phyloP scores from a whole-genome alignment of 2,329 filamentous ascomycete genomes.

The Pseudogymnoascus sp. region DNA sequence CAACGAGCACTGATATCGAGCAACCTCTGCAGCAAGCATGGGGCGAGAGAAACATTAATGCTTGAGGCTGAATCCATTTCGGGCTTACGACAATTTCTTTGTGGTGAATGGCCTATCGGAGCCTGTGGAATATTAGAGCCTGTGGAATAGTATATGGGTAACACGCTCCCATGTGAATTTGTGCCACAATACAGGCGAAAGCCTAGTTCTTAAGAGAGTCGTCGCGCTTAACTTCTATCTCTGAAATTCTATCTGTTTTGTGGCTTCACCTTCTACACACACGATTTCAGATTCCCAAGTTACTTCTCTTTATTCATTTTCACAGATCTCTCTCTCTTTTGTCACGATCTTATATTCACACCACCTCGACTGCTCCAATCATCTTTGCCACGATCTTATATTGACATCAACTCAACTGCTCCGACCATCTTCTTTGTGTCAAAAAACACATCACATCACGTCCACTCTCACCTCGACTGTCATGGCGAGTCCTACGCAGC shows the following conservation, averaged over 20 bases:
- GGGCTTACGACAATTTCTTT: neutral
- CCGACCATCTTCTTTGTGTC: no score
- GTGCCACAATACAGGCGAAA: neutral
- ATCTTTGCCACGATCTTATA: no score
- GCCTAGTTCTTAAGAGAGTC: neutral
- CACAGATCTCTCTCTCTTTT: neutral
- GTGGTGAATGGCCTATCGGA: neutral
- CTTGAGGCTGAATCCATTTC: neutral
- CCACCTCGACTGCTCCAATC: no score
- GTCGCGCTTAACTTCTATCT: neutral
- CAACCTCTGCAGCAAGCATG: neutral
- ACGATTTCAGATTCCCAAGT: neutral
- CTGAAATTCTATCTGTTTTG: neutral
- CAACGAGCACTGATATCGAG: neutral
- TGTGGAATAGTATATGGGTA: neutral
- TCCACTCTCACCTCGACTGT: constrained; percentile 50
- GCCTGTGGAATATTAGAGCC: neutral
- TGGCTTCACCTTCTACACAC: neutral
- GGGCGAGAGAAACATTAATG: neutral
- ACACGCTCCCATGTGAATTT: neutral
- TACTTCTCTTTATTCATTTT: neutral
- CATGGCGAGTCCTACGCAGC: neutral
- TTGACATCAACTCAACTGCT: no score
- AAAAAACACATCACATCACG: constrained; percentile 59
- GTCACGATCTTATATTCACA: no score